Evolutionary conservation across 2,329 filamentous ascomycete species (phyloP).

Genomic region (Myriosclerotinia curreyana): DNA sequence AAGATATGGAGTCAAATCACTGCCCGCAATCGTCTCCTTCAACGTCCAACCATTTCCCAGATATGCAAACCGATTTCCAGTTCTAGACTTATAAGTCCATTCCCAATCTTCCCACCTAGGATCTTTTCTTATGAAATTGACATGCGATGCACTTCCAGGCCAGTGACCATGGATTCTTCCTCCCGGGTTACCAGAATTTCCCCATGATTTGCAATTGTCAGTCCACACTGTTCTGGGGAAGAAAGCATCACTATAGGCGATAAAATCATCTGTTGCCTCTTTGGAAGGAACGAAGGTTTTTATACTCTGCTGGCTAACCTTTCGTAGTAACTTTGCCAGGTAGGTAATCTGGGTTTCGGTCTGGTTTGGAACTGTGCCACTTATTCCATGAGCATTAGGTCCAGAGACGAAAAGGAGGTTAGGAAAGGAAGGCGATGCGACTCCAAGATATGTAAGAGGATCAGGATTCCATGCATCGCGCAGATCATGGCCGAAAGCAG

Average conservation of each 20-base stretch:
- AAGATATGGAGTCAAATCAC: slow-evolving; percentile 64
- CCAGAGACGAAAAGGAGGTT: slow-evolving; percentile 65
- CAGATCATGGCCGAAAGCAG: slow-evolving; percentile 53
- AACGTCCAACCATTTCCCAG: slow-evolving; percentile 66
- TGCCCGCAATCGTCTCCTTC: slow-evolving; percentile 51
- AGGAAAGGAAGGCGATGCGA: slow-evolving; percentile 62
- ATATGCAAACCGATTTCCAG: slow-evolving; percentile 50
- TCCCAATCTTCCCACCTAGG: slow-evolving; percentile 60
- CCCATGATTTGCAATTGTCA: slow-evolving; percentile 68
- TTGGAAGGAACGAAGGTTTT: slow-evolving; percentile 56
- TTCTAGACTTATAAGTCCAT: slow-evolving; percentile 47
- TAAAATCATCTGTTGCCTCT: slow-evolving; percentile 61
- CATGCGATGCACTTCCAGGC: slow-evolving; percentile 64
- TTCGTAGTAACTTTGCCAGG: slow-evolving; percentile 64
- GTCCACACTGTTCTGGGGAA: slow-evolving; percentile 54
- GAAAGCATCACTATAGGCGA: slow-evolving; percentile 56
- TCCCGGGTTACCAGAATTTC: slow-evolving; percentile 63
- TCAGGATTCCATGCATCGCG: slow-evolving; percentile 54
- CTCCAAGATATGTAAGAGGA: slow-evolving; percentile 65
- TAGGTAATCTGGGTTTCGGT: slow-evolving; percentile 65
- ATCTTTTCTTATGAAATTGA: slow-evolving; percentile 55
- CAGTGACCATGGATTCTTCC: slow-evolving; percentile 65
- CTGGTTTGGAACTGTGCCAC: slow-evolving; percentile 64
- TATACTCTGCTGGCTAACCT: slow-evolving; percentile 64
- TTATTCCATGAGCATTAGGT: slow-evolving; percentile 52